Evolutionary conservation across 257 asterid genomes (phyloP), one percentile per base, ranked within the genome.

Genomic region (Rehmannia glutinosa): DNA sequence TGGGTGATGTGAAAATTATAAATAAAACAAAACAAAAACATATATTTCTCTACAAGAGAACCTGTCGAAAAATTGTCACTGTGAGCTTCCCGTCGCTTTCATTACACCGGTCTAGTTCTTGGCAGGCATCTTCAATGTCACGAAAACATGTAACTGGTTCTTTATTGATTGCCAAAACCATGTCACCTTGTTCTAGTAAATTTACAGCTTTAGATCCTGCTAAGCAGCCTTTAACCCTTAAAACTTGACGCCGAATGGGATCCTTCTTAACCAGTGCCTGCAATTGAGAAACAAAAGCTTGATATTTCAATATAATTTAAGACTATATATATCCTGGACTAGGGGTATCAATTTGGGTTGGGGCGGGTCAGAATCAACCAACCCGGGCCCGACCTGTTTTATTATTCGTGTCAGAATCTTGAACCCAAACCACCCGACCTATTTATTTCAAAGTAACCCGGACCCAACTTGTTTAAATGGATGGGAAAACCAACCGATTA

Each of bases 31-130:
- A 49, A 39, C 28, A 32, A 35, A 6, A 64, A 35, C 15, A 52
- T 49, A 36, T 17, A 46, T 65, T 35, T 46, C 15, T 54, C 45
- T 46, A 68, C 25, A 46, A 42, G 45, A 67, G 66, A 66, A 91
- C 99, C 96, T 94, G 97, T 57, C 97, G 99, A 71, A 94, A 88
- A 67, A 94, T 88, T 45, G 97, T 94, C 82, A 94, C 57, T 56
- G 68, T 53, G 71, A 94, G 97, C 67, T 67, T 75, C 60, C 80
- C 96, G 27, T 80, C 82, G 41, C 62, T 75, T 67, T 86, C 83
- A 53, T 72, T 61, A 71, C 80, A 66, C 67, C 42, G 78, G 81
- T 80, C 96, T 69, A 91, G 71, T 61, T 74, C 87, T 73, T 82
- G 95, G 78, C 97, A 94, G 73, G 95, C 90, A 78, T 86, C 83